Base-by-base conservation (phyloP, 768 basidiomycete species). In the Tricholoma sp. region DNA sequence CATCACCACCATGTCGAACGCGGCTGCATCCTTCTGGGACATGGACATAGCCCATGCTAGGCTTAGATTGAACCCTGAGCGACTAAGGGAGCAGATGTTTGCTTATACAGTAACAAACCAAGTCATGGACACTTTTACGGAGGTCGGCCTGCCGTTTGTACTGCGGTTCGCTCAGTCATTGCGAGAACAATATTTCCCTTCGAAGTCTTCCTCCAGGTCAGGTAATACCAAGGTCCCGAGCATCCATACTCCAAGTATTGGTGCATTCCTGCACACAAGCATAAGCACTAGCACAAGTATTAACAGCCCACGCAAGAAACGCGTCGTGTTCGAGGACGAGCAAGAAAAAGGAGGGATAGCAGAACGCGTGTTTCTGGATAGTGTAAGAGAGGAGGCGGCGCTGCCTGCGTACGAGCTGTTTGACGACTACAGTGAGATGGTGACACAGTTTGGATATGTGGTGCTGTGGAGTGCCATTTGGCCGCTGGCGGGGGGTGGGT, bases 351-450 rank as follows among this genome's bases (percentile, higher is more conserved):
- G 76, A 2, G 80, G 77, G 1, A 74, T 81, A 62, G 85, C 83
- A 59, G 96, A 97, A 67, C 76, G 86, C 42, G 81, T 80, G 54
- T 94, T 94, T 66, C 70, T 99, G 67, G 88, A 91, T 63, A 73
- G 78, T 48, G 87, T 97, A 24, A 76, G 93, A 56, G 74, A 74
- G 50, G 88, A 98, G 72, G 86, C 87, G 6, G 81, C 82, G 24
- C 75, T 95, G 49, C 90, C 94, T 0, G 85, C 85, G 37, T 94
- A 95, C 64, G 81, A 85, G 34, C 74, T 89, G 6, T 94, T 92
- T 64, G 82, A 76, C 52, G 96, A 98, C 72, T 99, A 96, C 70
- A 85, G 84, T 64, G 97, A 99, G 74, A 98, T 99, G 95, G 91
- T 91, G 13, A 88, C 89, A 8, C 93, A 95, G 65, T 97, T 96